These are phyloP conservation scores for Debaryomycetaceae sp. DNA, from an alignment of 1,139 yeast species.

Conservation along the genomic window DNA sequence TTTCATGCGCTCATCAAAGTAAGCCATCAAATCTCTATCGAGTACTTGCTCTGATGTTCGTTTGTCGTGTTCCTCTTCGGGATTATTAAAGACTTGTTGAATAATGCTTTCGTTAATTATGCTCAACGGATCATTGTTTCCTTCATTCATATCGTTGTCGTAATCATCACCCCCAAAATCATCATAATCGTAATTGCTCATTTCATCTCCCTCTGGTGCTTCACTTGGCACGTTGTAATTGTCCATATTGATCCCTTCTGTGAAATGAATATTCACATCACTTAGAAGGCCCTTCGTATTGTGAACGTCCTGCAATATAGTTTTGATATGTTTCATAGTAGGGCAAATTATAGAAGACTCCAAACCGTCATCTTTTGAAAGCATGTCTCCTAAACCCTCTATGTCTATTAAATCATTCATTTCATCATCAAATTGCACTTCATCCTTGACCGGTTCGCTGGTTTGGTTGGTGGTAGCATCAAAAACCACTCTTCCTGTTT, in stretches of 20 bases:
- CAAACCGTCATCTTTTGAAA: constrained; percentile 31
- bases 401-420: constrained; percentile 8
- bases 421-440: background rate
- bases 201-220: constrained; percentile 12
- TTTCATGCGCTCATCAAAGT: constrained; percentile 68
- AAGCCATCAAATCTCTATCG: constrained; percentile 71
- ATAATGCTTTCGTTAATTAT: constrained; percentile 22
- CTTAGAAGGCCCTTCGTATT: constrained; percentile 52
- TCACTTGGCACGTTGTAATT: constrained; percentile 11
- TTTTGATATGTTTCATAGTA: constrained; percentile 54
- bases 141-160: constrained; percentile 12
- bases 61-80: constrained; percentile 7
- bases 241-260: constrained; percentile 14
- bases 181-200: constrained; percentile 27
- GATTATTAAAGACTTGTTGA: constrained; percentile 21
- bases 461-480: constrained; percentile 45
- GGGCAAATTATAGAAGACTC: constrained; percentile 55
- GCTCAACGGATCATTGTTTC: constrained; percentile 15
- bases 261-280: constrained; percentile 41
- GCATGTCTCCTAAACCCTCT: constrained; percentile 17
- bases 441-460: constrained; percentile 17
- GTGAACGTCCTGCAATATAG: constrained; percentile 56
- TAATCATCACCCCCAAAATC: constrained; percentile 17
- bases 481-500: constrained; percentile 59
- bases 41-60: constrained; percentile 34